A percentile compares a stretch with the other conserved stretches of the same genome.
Evolutionary conservation across 1,284 basidiomycete genomes (phyloP).

Genomic region (Fomitopsis betulina): DNA sequence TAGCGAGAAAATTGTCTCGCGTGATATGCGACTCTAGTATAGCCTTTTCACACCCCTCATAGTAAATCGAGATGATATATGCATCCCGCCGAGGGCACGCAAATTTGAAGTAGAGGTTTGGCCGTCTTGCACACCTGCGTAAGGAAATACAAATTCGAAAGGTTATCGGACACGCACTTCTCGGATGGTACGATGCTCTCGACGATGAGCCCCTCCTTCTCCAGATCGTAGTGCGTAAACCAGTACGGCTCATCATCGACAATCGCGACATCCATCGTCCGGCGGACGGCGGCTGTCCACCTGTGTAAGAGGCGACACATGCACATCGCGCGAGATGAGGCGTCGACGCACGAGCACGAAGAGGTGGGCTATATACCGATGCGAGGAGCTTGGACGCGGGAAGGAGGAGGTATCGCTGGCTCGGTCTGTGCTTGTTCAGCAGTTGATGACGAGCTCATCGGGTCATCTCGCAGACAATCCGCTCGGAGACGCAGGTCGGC

Average conservation of each 20-base stretch:
- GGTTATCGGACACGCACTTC: not conserved
- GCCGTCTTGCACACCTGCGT: not conserved
- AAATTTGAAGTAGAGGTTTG: not conserved
- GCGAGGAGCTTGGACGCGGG: not conserved
- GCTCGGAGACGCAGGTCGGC: not conserved
- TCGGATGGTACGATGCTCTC: not conserved
- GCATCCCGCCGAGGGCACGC: not conserved
- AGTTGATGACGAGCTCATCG: not conserved
- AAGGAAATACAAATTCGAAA: not conserved
- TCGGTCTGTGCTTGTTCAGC: not conserved
- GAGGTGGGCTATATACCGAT: not conserved
- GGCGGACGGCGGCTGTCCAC: not conserved
- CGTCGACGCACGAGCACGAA: not conserved
- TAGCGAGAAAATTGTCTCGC: not conserved
- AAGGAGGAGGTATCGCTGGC: too few relatives aligned
- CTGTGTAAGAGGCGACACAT: not conserved
- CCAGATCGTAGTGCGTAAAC: not conserved
- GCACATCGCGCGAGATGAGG: not conserved
- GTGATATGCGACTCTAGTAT: not conserved
- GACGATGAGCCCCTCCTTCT: not conserved
- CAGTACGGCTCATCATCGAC: not conserved
- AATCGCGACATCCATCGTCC: not conserved
- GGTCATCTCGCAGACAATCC: not conserved
- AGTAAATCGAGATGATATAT: not conserved
- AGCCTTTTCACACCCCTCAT: not conserved